These are phyloP conservation scores for Solanum piurae DNA, from an alignment of 257 asterid species.

Conservation along the genomic window DNA sequence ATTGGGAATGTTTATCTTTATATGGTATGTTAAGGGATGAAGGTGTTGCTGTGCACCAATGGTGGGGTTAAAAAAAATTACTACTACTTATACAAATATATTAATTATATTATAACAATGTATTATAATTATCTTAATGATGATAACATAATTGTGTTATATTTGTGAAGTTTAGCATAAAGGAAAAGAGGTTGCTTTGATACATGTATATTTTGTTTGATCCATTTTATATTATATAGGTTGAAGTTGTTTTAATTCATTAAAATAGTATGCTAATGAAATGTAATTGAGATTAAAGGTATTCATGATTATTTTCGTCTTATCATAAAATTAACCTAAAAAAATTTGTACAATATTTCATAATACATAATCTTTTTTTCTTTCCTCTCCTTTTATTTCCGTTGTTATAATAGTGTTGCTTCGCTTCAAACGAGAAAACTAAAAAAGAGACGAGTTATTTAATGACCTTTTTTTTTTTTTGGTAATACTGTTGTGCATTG, in stretches of 20 bases:
- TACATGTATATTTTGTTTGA: neutral
- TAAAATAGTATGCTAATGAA: neutral
- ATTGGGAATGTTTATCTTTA: conserved; percentile 77
- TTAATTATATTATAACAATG: neutral
- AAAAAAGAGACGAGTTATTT: too few species aligned
- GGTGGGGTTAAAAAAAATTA: conserved; percentile 47
- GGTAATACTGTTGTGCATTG: neutral
- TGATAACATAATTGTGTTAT: neutral
- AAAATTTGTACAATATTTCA: neutral
- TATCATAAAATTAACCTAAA: neutral
- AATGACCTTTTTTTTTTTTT: too few species aligned
- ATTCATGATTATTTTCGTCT: neutral
- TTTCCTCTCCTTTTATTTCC: neutral
- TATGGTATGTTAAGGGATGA: conserved; percentile 73
- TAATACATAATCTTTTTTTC: neutral
- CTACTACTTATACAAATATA: neutral
- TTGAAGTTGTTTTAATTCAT: neutral
- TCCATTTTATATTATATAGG: neutral
- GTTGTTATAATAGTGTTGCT: neutral
- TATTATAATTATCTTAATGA: neutral
- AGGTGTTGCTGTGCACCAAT: conserved; percentile 81
- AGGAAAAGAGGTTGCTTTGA: neutral
- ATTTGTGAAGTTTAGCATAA: neutral
- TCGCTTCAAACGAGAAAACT: too few species aligned
- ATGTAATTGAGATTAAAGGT: neutral